Base-by-base conservation (phyloP, 495 filamentous ascomycete species). In the Cercophora samala region DNA sequence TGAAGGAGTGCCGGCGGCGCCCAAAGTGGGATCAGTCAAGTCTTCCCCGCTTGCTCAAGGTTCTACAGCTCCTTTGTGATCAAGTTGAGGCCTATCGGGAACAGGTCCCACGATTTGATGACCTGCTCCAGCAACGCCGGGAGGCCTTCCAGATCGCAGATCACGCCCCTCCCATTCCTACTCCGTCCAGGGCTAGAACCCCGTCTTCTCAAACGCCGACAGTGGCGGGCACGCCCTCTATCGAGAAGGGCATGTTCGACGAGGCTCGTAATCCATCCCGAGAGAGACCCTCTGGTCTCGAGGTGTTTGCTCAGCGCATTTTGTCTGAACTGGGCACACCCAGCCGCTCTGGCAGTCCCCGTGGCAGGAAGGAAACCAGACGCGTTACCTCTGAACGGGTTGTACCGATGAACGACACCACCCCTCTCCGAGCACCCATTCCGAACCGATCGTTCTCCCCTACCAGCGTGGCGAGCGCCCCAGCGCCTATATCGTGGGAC, bases 61-160 rank as follows among this genome's bases (percentile, higher is more conserved):
- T 84, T 26, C 68, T 89, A 9, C 81, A 86, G 64, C 75, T 72
- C 3, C 84, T 96, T 0, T 86, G 88, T 6, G 81, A 85, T 25
- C 86, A 92, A 70, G 82, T 93, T 26, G 78, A 84, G 42, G 77
- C 82, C 3, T 92, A 90, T 78, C 84, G 88, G 54, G 76, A 81
- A n/a, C 85, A 89, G 11, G 81, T 95, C 3, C 86, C 90, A 0
- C 86, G 92, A 29, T 93, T 95, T 71, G 89, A 93, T 66, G 86
- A 90, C 23, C 82, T 93, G 8, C 78, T 95, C 25, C 85, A 90
- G 56, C 89, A 91, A 68, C 88, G 91, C 18, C 86, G 89, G 21
- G 85, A 87, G 63, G 83, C 85, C 1, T 90, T 91, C 71, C 84
- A 87, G 67, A 85, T 87, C 4, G 81, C 85, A 8, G 87, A 80